Conservation (phyloP, 306 rosid genomes). For the Malus domestica region DNA sequence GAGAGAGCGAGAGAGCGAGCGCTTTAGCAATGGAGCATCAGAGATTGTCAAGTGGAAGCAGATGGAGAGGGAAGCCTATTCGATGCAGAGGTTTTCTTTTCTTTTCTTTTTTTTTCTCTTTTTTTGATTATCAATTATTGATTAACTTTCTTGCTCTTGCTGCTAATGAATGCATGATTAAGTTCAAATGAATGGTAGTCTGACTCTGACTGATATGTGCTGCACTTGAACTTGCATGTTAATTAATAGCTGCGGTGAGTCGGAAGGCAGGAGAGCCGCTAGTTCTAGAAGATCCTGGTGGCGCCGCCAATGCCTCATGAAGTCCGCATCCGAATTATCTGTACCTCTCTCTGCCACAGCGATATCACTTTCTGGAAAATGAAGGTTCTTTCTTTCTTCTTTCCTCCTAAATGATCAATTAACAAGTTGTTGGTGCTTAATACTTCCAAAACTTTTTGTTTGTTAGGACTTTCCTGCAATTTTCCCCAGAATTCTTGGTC, state of each 20-base stretch:
- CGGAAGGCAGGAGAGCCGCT: conserved; percentile 60
- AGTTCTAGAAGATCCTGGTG: conserved; percentile 51
- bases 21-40: conserved; percentile 23
- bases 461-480: conserved; percentile 55
- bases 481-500: conserved; percentile 75
- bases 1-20: background rate
- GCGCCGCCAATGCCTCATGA: conserved; percentile 78
- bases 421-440: background rate
- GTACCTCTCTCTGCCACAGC: conserved; percentile 69
- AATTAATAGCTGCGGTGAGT: conserved; percentile 52
- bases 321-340: conserved; percentile 57
- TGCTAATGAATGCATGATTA: background rate
- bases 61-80: conserved; percentile 51
- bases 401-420: background rate
- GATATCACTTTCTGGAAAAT: conserved; percentile 74
- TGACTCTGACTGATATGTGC: background rate
- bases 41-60: conserved; percentile 9
- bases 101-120: background rate
- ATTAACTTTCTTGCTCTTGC: background rate
- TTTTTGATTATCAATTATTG: background rate
- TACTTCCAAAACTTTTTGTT: background rate
- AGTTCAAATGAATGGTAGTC: no score
- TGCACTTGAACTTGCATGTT: background rate
- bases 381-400: conserved; percentile 34
- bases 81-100: conserved; percentile 52